These are phyloP conservation scores for Melampsora americana DNA, from an alignment of 1,284 basidiomycete genomes.

Conservation along the genomic window DNA sequence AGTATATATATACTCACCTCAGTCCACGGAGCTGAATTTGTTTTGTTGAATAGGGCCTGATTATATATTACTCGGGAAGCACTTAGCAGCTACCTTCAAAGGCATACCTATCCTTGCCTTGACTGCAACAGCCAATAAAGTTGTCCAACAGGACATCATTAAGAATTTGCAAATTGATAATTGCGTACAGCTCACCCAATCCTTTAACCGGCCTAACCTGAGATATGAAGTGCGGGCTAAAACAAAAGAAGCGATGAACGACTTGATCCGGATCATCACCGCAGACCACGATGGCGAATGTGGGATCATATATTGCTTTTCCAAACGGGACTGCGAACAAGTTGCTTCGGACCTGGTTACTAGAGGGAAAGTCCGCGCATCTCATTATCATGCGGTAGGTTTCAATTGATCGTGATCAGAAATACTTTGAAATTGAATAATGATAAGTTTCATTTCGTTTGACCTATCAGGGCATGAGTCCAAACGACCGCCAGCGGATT, in stretches of 20 bases:
- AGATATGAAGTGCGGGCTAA: slow-evolving; percentile 66
- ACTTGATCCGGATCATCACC: slow-evolving; percentile 73
- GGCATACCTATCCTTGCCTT: slow-evolving; percentile 87
- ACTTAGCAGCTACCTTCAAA: slow-evolving; percentile 70
- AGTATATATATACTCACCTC: too few relatives aligned
- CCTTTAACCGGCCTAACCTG: slow-evolving; percentile 89
- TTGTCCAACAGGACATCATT: slow-evolving; percentile 76
- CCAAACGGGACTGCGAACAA: slow-evolving; percentile 71
- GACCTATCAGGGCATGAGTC: slow-evolving; percentile 58
- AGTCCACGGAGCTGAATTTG: not conserved
- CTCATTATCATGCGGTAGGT: slow-evolving; percentile 76
- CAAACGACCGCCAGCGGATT: slow-evolving; percentile 64
- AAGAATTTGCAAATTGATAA: slow-evolving; percentile 64
- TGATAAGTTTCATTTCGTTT: not conserved
- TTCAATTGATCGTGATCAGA: not conserved
- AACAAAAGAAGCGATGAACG: slow-evolving; percentile 57
- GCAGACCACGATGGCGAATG: slow-evolving; percentile 63
- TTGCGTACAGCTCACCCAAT: slow-evolving; percentile 68
- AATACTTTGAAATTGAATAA: not conserved
- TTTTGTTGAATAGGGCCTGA: slow-evolving; percentile 49
- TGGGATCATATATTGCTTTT: slow-evolving; percentile 83
- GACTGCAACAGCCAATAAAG: slow-evolving; percentile 83
- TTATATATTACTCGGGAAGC: slow-evolving; percentile 60
- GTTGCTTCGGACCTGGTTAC: slow-evolving; percentile 67
- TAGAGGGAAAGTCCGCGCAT: slow-evolving; percentile 64